Evolutionary conservation across 2,329 filamentous ascomycete species (phyloP), one percentile per base, ranked within the genome.

Genomic region (Pseudopithomyces chartarum): DNA sequence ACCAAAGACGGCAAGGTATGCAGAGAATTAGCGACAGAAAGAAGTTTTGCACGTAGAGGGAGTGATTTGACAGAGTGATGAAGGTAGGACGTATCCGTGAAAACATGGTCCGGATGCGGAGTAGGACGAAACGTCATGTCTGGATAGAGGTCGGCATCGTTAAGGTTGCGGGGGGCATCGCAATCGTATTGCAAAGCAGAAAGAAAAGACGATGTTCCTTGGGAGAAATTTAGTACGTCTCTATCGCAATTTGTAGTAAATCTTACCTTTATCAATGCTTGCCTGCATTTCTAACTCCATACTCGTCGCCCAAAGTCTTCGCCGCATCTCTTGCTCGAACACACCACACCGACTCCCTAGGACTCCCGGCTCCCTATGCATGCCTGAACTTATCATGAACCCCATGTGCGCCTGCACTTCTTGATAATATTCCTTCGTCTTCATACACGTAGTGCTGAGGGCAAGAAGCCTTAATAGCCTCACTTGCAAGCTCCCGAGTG

Each of bases 221-320:
- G 22, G 23, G 8, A 2, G 12, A 2, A 39, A 6, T 7, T 57
- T 38, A 53, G 29, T 26, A 13, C 10, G 10, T 2, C 3, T 36
- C 17, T 12, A 11, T 12, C 13, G 10, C 34, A 32, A 13, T n/a
- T 11, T 29, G 19, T 6, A 32, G 1, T n/a, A 13, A 22, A 6
- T 11, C 33, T 6, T 29, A 62, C 65, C 65, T 29, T 81, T 77
- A 58, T 85, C 82, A 15, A 85, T 73, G 1, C 81, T 79, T 2
- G 81, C 76, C 62, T 85, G 82, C 2, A 84, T 65, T 53, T 85
- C 83, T 43, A 85, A 68, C 60, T 85, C 83, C 4, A 83, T 65
- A 6, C 84, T 80, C 0, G 83, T 84, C 2, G 76, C 78, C 84
- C 84, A 86, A 2, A 86, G 73, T 49, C 84, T 77, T 36, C 82